phyloP scores from a whole-genome alignment of 495 filamentous ascomycete genomes.

The Trichoderma orchidacearum region DNA sequence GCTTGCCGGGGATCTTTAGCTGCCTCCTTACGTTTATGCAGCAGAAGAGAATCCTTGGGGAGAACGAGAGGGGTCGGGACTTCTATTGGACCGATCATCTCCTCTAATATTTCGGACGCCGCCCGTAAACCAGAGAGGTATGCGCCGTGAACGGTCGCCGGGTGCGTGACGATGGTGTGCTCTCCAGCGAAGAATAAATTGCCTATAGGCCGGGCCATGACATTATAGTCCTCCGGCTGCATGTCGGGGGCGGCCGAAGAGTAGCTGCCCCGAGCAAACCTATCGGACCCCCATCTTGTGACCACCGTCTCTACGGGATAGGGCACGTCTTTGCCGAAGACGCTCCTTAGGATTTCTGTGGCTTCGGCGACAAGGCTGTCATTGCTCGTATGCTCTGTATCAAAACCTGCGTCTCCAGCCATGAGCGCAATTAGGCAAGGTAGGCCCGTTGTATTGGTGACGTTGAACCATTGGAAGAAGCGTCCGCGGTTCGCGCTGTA shows the following conservation, averaged over 20 bases:
- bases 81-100: conserved; percentile 67
- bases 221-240: conserved; percentile 77
- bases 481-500: conserved; percentile 50
- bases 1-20: conserved; percentile 35
- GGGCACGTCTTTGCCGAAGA: conserved; percentile 45
- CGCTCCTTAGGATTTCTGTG: conserved; percentile 51
- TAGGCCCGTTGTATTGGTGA: conserved; percentile 72
- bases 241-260: conserved; percentile 79
- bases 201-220: conserved; percentile 73
- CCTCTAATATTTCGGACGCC: conserved; percentile 69
- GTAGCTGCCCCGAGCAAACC: conserved; percentile 82
- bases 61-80: conserved; percentile 61
- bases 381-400: conserved; percentile 65
- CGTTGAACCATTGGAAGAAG: conserved; percentile 97
- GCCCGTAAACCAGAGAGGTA: conserved; percentile 87
- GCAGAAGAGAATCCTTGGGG: conserved; percentile 38
- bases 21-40: conserved; percentile 40
- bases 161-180: conserved; percentile 88
- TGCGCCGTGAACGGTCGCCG: conserved; percentile 91
- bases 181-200: conserved; percentile 96
- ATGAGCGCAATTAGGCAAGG: conserved; percentile 85
- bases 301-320: conserved; percentile 76
- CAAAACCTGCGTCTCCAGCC: conserved; percentile 87
- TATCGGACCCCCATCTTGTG: conserved; percentile 86
- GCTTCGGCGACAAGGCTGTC: conserved; percentile 66